phyloP scores from a whole-genome alignment of 2,329 filamentous ascomycete species.

The Hortaea werneckii region DNA sequence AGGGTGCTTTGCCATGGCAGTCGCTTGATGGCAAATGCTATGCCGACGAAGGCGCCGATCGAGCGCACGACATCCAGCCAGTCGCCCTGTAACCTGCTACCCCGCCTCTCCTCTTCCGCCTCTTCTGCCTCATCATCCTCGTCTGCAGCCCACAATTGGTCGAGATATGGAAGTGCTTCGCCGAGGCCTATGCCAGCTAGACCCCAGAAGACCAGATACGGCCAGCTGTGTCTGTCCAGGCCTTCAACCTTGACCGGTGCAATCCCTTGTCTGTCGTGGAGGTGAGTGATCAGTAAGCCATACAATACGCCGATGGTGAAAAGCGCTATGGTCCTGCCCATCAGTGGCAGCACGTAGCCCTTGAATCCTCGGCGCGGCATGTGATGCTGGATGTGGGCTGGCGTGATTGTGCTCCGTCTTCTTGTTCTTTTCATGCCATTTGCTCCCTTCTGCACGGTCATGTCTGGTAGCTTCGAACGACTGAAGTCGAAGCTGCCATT shows the following conservation, averaged over 20 bases:
- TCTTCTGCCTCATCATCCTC: constrained; percentile 28
- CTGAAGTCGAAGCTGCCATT: constrained; percentile 17
- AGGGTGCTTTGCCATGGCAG: constrained; percentile 89
- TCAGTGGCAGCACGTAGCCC: constrained; percentile 34
- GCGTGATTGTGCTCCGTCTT: constrained; percentile 16
- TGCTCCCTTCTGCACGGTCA: constrained; percentile 12
- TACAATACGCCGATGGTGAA: constrained; percentile 75
- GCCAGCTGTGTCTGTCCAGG: constrained; percentile 46
- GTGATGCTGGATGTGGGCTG: constrained; percentile 8
- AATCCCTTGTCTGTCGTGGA: constrained; percentile 61
- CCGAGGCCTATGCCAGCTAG: constrained; percentile 67
- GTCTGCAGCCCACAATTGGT: constrained; percentile 57
- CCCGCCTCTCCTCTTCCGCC: constrained; percentile 8
- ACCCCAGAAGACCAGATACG: constrained; percentile 74
- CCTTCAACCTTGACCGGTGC: constrained; percentile 52
- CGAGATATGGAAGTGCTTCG: constrained; percentile 72
- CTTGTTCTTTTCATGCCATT: constrained; percentile 11
- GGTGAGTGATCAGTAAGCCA: constrained; percentile 66
- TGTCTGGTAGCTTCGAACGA: constrained; percentile 13
- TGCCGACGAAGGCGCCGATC: constrained; percentile 61
- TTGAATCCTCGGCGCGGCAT: constrained; percentile 16
- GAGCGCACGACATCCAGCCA: constrained; percentile 67
- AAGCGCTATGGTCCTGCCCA: constrained; percentile 41
- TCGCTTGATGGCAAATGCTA: constrained; percentile 74
- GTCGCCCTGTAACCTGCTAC: constrained; percentile 9